A percentile compares a stretch with the other conserved stretches of the same genome.
Conservation (phyloP, 225 moss, liverwort and hornwort species). For the Asterella californica region DNA sequence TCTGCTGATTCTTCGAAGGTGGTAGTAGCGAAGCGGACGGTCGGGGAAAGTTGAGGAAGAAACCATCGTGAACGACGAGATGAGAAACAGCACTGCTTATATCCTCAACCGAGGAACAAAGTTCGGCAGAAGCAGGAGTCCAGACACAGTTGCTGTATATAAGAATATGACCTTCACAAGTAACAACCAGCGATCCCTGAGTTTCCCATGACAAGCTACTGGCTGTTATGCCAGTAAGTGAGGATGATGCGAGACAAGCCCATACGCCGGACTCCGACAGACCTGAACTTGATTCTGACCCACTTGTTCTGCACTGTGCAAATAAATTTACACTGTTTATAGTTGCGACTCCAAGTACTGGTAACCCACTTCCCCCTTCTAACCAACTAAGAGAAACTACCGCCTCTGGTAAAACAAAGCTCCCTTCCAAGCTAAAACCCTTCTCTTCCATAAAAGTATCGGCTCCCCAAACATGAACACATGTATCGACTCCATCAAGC, state of each 20-base stretch:
- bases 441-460: constrained; percentile 64
- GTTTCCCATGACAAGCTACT: constrained; percentile 66
- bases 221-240: constrained; percentile 38
- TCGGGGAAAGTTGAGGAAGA: constrained; percentile 20
- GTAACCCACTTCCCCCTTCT: constrained; percentile 69
- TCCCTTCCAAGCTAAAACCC: constrained; percentile 70
- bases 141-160: constrained; percentile 67
- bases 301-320: constrained; percentile 46
- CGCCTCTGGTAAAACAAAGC: constrained; percentile 47
- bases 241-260: constrained; percentile 67
- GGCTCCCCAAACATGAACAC: constrained; percentile 81
- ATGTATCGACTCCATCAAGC: constrained; percentile 29
- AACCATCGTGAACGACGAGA: constrained; percentile 24
- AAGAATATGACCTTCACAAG: constrained; percentile 72
- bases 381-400: constrained; percentile 74
- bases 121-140: constrained; percentile 19
- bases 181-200: constrained; percentile 70
- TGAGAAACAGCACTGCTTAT: constrained; percentile 18
- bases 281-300: constrained; percentile 18
- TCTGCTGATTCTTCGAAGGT: constrained; percentile 7
- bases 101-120: constrained; percentile 15
- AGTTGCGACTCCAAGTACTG: constrained; percentile 71
- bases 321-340: constrained; percentile 55
- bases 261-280: constrained; percentile 45
- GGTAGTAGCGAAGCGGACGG: constrained; percentile 17